Evolutionary conservation across 2,329 filamentous ascomycete genomes (phyloP), one percentile per base, ranked within the genome.

Genomic region (Colletotrichum cuscutae): DNA sequence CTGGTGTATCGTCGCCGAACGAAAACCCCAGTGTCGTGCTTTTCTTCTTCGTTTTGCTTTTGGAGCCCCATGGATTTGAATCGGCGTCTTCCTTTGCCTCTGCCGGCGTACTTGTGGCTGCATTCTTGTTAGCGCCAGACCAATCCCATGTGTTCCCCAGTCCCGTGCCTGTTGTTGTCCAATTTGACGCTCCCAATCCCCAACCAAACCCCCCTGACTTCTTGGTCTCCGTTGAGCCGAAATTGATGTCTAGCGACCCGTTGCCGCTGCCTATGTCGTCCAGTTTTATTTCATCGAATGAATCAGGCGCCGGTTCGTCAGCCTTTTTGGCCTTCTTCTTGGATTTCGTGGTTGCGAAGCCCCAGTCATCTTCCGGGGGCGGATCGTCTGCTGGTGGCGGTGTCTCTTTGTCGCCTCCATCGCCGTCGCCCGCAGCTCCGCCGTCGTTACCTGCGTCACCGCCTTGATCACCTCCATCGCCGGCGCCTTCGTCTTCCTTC

Each of bases 201-300:
- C 42, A 49, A 61, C 90, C 87, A 76, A 93, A 87, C 4, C 81
- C 75, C 4, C 81, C 75, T 22, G 76, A 75, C 53, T 81, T 78
- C 75, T 88, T 88, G 13, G 79, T 78, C 49, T 84, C 84, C 5
- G 83, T 82, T n/a, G 83, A 79, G 62, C 87, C 87, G 76, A 91
- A 87, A 72, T 85, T 87, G 15, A 90, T 78, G 74, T 91, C 89
- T 6, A 90, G 78, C 68, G 89, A 88, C 1, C 90, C 89, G n/a
- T 64, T 61, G 60, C 54, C 61, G 24, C 57, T 49, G 60, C 84
- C 86, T 30, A 82, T 78, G 68, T 92, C 90, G 75, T 91, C 88
- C 30, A 94, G 81, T 77, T 90, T 93, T 75, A 95, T 90, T 32
- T 94, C 91, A 57, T 93, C 87, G 76, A 94, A 94, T 6, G 80